Conservation (phyloP, 2,329 filamentous ascomycete species). For the Colletotrichum tropicale region DNA sequence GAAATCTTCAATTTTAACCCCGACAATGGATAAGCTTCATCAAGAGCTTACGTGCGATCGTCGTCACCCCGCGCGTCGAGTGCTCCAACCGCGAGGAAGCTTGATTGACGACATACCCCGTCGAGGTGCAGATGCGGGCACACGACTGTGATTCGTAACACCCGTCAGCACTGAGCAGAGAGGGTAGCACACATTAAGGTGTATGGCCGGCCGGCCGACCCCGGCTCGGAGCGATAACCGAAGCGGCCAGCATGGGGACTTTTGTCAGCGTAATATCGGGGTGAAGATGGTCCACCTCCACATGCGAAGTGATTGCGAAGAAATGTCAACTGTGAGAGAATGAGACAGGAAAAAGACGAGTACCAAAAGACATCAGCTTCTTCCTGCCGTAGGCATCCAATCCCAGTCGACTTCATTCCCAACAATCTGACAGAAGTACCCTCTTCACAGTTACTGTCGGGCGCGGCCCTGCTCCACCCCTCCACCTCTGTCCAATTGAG, state of each 20-base stretch:
- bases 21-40: neutral
- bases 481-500: neutral
- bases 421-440: neutral
- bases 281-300: neutral
- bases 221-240: neutral
- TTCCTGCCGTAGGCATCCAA: neutral
- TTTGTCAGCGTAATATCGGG: conserved; percentile 18
- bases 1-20: neutral
- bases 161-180: neutral
- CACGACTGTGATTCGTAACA: conserved; percentile 11
- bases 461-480: neutral
- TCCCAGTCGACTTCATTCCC: neutral
- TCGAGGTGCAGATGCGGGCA: neutral
- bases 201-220: neutral
- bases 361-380: neutral
- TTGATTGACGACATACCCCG: neutral
- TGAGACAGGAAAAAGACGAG: neutral
- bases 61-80: conserved; percentile 7
- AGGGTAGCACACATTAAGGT: neutral
- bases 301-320: neutral
- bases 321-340: neutral
- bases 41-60: conserved; percentile 15
- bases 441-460: neutral
- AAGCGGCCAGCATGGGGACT: neutral
- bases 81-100: neutral